phyloP scores from a whole-genome alignment of 805 yeast species.

The Lipomyces starkeyi region DNA sequence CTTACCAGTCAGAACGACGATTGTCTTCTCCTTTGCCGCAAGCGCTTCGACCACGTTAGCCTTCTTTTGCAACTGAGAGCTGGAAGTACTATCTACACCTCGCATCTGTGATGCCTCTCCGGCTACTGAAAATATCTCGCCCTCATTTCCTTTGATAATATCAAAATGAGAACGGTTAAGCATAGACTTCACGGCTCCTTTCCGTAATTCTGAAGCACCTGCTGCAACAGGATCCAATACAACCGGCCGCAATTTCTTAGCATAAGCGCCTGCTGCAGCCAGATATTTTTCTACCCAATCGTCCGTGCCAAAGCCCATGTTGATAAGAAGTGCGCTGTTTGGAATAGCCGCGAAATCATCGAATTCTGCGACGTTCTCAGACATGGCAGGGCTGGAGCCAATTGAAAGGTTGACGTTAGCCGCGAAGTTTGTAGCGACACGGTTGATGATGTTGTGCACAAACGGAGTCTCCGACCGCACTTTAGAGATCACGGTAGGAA shows the following conservation, averaged over 20 bases:
- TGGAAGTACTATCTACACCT: slow-evolving; percentile 64
- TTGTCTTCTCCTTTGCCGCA: slow-evolving; percentile 47
- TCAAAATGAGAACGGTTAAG: slow-evolving; percentile 61
- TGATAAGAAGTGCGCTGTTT: slow-evolving; percentile 63
- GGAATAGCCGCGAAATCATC: slow-evolving; percentile 66
- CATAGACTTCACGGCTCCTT: slow-evolving; percentile 54
- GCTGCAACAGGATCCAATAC: slow-evolving; percentile 93
- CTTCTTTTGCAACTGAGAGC: slow-evolving; percentile 54
- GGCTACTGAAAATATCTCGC: slow-evolving; percentile 74
- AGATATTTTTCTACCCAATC: slow-evolving; percentile 51
- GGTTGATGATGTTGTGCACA: slow-evolving; percentile 86
- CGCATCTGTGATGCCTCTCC: slow-evolving; percentile 59
- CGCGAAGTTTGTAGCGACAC: slow-evolving; percentile 84
- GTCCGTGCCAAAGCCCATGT: slow-evolving; percentile 72
- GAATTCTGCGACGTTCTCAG: slow-evolving; percentile 72
- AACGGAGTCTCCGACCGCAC: slow-evolving; percentile 56
- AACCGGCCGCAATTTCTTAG: slow-evolving; percentile 61
- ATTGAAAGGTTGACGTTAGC: slow-evolving; percentile 85
- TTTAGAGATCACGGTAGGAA: slow-evolving; percentile 41
- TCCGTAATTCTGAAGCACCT: slow-evolving; percentile 74
- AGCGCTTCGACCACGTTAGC: slow-evolving; percentile 26
- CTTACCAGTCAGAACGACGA: slow-evolving; percentile 76
- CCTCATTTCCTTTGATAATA: slow-evolving; percentile 82
- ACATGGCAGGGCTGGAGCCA: slow-evolving; percentile 90
- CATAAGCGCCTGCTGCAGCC: slow-evolving; percentile 65